phyloP scores from a whole-genome alignment of 306 rosid genomes.

The Begonia peltatifolia region DNA sequence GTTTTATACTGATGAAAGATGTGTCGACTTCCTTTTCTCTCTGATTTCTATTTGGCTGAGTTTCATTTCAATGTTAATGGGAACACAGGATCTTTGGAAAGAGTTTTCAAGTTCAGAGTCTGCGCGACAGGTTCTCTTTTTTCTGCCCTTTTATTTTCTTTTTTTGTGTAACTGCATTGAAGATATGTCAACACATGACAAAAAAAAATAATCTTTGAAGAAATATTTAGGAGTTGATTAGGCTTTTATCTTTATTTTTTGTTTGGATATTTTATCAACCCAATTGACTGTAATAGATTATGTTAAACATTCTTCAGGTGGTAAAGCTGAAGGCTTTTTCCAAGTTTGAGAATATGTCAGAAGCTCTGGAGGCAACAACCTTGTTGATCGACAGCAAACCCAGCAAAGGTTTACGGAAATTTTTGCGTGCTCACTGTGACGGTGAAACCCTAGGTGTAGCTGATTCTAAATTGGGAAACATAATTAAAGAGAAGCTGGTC shows the following conservation, averaged over 20 bases:
- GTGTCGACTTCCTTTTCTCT: too few relatives aligned
- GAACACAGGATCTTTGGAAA: constrained; percentile 46
- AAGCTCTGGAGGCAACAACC: constrained; percentile 73
- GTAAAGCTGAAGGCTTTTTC: constrained; percentile 84
- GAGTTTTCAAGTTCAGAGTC: constrained; percentile 49
- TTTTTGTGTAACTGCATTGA: background rate
- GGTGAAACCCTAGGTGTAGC: constrained; percentile 74
- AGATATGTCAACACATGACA: too few relatives aligned
- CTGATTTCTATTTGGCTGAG: too few relatives aligned
- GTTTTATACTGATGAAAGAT: too few relatives aligned
- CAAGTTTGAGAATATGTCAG: constrained; percentile 75
- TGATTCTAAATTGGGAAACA: constrained; percentile 78
- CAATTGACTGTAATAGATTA: too few relatives aligned
- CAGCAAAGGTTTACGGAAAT: constrained; percentile 83
- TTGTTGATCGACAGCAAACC: constrained; percentile 71
- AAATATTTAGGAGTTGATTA: too few relatives aligned
- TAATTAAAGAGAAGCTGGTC: constrained; percentile 85
- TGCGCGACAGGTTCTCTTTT: constrained; percentile 55
- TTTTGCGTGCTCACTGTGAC: constrained; percentile 61
- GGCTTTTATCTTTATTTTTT: too few relatives aligned
- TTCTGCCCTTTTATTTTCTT: background rate
- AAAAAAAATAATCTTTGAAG: too few relatives aligned
- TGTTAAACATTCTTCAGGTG: constrained; percentile 24
- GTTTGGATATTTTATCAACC: too few relatives aligned
- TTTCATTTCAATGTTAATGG: background rate